phyloP scores from a whole-genome alignment of 371 early-diverging fungal species.

The Nematocida sp. region DNA sequence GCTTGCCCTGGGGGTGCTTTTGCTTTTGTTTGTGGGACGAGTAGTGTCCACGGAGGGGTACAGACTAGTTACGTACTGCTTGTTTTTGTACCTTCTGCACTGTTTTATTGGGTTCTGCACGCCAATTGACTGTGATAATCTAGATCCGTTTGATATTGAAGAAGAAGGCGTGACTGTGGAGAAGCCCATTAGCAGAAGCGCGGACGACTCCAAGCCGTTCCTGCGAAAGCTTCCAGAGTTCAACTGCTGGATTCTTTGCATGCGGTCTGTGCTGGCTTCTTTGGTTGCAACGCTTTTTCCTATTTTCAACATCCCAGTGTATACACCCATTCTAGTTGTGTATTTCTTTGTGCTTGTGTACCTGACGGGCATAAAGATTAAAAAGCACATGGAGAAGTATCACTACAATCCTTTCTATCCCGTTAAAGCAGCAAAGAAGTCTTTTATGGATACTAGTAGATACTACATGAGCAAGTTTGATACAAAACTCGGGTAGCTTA shows the following conservation, averaged over 20 bases:
- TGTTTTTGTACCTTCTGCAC: constrained; percentile 64
- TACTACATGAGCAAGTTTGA: too few species aligned
- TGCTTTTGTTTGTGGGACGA: constrained; percentile 54
- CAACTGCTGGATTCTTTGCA: constrained; percentile 77
- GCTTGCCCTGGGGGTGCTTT: constrained; percentile 29
- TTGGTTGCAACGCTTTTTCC: constrained; percentile 58
- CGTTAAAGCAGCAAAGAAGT: constrained; percentile 72
- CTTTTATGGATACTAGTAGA: constrained; percentile 11
- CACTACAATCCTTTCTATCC: constrained; percentile 88
- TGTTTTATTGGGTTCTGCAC: constrained; percentile 63
- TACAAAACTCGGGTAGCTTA: too few species aligned
- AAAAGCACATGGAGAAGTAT: constrained; percentile 91
- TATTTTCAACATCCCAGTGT: constrained; percentile 89
- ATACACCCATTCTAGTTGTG: constrained; percentile 71
- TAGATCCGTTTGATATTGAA: constrained; percentile 63
- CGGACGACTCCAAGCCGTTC: constrained; percentile 90
- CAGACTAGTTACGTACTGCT: constrained; percentile 60
- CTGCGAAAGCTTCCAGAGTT: constrained; percentile 96
- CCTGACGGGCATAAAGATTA: constrained; percentile 85
- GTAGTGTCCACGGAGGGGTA: constrained; percentile 48
- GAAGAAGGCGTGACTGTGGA: constrained; percentile 66
- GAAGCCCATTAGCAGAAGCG: constrained; percentile 37
- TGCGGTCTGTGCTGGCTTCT: constrained; percentile 34
- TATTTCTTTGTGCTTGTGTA: constrained; percentile 87
- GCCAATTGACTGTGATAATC: constrained; percentile 60